Percentiles rank a stretch among this genome's conserved stretches.
phyloP scores from a whole-genome alignment of 768 basidiomycete species.

The Phanerochaete carnosa region DNA sequence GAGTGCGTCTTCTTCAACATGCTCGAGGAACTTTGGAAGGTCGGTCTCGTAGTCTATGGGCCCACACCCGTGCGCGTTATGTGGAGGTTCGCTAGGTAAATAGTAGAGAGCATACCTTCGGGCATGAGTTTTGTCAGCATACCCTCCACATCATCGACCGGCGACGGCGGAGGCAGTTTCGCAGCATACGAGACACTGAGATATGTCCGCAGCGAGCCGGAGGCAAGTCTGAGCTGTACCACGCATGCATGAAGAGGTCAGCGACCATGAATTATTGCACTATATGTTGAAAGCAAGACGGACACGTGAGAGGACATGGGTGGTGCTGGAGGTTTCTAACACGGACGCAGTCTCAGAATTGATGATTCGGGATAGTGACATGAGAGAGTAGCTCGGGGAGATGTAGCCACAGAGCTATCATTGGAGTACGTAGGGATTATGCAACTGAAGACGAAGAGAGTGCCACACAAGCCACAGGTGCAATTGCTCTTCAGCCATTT shows the following conservation, averaged over 20 bases:
- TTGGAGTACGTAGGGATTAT: too few species aligned
- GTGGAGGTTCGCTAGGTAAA: background rate
- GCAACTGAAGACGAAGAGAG: too few species aligned
- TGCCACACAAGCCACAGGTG: too few species aligned
- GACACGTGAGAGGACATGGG: too few species aligned
- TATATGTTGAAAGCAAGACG: too few species aligned
- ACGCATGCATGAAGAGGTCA: background rate
- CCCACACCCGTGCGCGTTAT: background rate
- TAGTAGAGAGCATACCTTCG: constrained; percentile 42
- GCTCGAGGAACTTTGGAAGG: constrained; percentile 59
- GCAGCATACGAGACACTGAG: constrained; percentile 66
- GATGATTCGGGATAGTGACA: too few species aligned
- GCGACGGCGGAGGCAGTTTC: constrained; percentile 60
- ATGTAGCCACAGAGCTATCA: too few species aligned
- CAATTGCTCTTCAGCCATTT: too few species aligned
- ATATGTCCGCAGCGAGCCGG: constrained; percentile 79
- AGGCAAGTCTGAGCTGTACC: constrained; percentile 80
- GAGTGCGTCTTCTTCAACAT: constrained; percentile 74
- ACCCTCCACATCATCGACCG: constrained; percentile 86
- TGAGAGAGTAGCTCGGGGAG: too few species aligned
- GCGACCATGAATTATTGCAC: too few species aligned
- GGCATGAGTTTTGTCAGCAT: constrained; percentile 77
- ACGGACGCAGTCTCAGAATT: too few species aligned
- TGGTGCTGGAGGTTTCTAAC: too few species aligned
- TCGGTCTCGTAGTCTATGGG: constrained; percentile 67